Evolutionary conservation across 2,329 filamentous ascomycete species (phyloP), one percentile per base, ranked within the genome.

Genomic region (Ceratocystis smalleyi): DNA sequence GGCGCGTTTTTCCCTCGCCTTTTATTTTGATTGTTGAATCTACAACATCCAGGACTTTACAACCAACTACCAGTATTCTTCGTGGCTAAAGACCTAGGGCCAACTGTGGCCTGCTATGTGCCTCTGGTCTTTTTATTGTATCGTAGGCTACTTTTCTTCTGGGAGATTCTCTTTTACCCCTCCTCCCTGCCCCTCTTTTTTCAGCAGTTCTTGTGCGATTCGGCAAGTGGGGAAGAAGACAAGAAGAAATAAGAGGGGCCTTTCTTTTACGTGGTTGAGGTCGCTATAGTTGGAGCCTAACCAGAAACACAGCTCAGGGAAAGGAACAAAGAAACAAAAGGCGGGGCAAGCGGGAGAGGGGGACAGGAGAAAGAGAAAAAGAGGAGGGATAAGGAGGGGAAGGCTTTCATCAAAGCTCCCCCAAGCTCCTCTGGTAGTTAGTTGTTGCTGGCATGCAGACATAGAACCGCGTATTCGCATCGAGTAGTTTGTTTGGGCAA

Each of bases 201-300:
- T 54, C 49, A 54, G 49, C 22, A 12, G 49, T 15, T 24, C 15
- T 15, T 40, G 35, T 54, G 49, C 49, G n/a, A 24, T 24, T 61
- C 63, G 59, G 30, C 30, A 57, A 32, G 51, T 55, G 40, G 57
- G 57, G 57, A 59, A 40, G 17, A 59, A 69, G 62, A 66, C 64
- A 27, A 27, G 54, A 27, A 27, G 54, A 59, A 35, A 32, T 12
- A 19, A 35, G 17, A 35, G 54, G 54, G 30, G 54, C 22, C 8
- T 40, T 40, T 40, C 35, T 40, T 40, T 4, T 15, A 15, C 12
- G 35, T 40, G 35, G 35, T 40, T 40, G 15, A 40, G 10, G 35
- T 40, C 47, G 12, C n/a, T 19, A 51, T 8, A 19, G 22, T 12
- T 19, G 12, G n/a, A n/a, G 22, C n/a, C 47, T 24, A 51, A 24